Evolutionary conservation across 1,284 basidiomycete genomes (phyloP), one percentile per base, ranked within the genome.

Genomic region (Moniliella sp.): DNA sequence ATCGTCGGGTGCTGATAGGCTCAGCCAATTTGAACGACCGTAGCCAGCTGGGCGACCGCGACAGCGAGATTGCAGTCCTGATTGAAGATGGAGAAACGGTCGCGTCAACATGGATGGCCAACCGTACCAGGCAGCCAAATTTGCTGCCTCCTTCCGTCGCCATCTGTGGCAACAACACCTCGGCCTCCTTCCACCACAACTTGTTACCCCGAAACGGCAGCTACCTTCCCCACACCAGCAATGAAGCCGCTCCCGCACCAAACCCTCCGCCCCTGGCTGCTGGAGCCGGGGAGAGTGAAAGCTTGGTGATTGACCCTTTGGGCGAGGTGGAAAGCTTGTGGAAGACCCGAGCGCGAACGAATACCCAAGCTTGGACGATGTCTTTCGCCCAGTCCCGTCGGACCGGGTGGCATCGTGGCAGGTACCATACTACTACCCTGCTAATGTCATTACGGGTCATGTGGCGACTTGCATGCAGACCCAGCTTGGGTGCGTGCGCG

Each of bases 31-130:
- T 39, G 31, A 39, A 39, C 19, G 37, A 39, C 13, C 37, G 37
- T 17, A 32, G 30, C 17, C 37, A 39, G 23, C 13, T 25, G 4
- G 37, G 84, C 17, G 74, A 86, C 49, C 79, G 81, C 19, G 84
- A 91, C 60, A 83, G 79, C 1, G 84, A 93, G 62, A 88, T 91
- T 45, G 79, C 78, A 1, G 63, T 86, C 4, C 73, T 91, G 11
- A 75, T 88, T 15, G 82, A 91, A 61, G 84, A 93, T 50, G 64
- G 68, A 2, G 80, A 88, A 34, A 65, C 73, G 64, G 67, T 93
- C 32, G 67, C 71, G 33, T 71, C 74, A 5, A 67, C 57, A 88
- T 91, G 83, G 66, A 81, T 46, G 81, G 80, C 2, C 61, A 72
- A 42, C 70, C 57, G 15, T 76, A 72, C 60, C 62, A 66, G 55